Conservation (phyloP, 225 moss, liverwort and hornwort species). For the Neckera pumila region DNA sequence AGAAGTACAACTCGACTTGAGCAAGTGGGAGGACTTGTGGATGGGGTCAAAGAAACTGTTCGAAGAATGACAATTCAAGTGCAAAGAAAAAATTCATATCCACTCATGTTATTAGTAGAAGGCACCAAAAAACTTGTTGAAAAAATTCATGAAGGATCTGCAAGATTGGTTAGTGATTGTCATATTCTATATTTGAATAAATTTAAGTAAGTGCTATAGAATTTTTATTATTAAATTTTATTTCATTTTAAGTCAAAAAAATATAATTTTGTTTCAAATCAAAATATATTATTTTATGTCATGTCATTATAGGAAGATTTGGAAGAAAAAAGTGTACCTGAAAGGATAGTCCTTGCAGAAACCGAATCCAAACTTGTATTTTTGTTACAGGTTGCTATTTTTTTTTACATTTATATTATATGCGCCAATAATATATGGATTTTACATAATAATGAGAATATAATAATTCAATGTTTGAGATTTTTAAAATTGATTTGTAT, state of each 20-base stretch:
- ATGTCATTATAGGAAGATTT: not conserved
- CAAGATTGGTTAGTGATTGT: not conserved
- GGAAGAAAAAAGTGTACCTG: not conserved
- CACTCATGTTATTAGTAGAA: slow-evolving; percentile 48
- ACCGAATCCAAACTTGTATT: slow-evolving; percentile 24
- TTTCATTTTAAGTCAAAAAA: no score
- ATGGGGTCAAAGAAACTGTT: slow-evolving; percentile 22
- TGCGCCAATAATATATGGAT: no score
- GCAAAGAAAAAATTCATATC: slow-evolving; percentile 46
- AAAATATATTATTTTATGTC: not conserved
- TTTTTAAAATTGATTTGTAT: not conserved
- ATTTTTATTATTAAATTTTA: not conserved
- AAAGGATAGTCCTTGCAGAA: slow-evolving; percentile 21
- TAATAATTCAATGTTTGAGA: not conserved
- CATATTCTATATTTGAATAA: not conserved
- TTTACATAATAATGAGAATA: not conserved
- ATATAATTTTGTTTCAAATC: no score
- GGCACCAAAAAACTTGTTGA: slow-evolving; percentile 64
- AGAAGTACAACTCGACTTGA: slow-evolving; percentile 27
- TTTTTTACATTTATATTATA: no score
- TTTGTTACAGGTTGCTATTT: slow-evolving; percentile 10
- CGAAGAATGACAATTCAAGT: slow-evolving; percentile 40
- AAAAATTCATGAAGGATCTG: slow-evolving; percentile 59
- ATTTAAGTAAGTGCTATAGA: not conserved
- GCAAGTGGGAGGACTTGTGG: slow-evolving; percentile 4